phyloP scores from a whole-genome alignment of 2,329 filamentous ascomycete genomes.

The Fusarium sp. region DNA sequence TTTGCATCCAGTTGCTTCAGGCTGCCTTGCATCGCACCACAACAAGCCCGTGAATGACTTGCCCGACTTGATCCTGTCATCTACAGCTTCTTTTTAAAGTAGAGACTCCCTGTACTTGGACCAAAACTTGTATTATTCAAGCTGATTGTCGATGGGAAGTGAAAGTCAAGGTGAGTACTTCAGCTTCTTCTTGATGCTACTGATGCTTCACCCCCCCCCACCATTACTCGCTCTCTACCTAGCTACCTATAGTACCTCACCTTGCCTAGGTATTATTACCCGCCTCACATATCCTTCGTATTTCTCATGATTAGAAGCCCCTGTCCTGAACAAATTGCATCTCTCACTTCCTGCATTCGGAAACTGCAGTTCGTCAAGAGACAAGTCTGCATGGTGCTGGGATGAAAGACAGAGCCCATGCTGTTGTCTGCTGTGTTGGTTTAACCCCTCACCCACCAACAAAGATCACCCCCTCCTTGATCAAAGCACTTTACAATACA shows the following conservation, averaged over 20 bases:
- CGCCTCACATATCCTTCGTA: conserved; percentile 30
- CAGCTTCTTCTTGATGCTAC: conserved; percentile 1
- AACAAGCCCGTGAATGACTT: conserved; percentile 4
- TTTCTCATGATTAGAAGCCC: conserved; percentile 32
- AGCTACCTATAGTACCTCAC: conserved; percentile 14
- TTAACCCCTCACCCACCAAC: conserved; percentile 48
- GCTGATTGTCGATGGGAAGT: conserved; percentile 8
- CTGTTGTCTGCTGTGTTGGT: conserved; percentile 27
- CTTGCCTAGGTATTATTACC: neutral
- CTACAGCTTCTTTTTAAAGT: neutral
- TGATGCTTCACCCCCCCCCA: conserved; percentile 13
- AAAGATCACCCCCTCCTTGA: conserved; percentile 25
- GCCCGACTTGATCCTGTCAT: conserved; percentile 1
- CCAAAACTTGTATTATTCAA: neutral
- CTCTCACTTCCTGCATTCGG: conserved; percentile 26
- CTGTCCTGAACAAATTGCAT: conserved; percentile 30
- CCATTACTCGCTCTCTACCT: conserved; percentile 13
- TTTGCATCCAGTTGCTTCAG: conserved; percentile 30
- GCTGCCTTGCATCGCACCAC: conserved; percentile 10
- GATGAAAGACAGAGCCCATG: conserved; percentile 31
- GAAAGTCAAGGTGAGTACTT: conserved; percentile 5
- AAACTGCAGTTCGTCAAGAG: conserved; percentile 25
- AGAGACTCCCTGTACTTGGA: neutral
- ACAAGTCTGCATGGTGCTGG: conserved; percentile 40
- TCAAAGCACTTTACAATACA: conserved; percentile 21